Base-by-base conservation (phyloP, 495 filamentous ascomycete genomes). In the Neurospora tetrasperma region DNA sequence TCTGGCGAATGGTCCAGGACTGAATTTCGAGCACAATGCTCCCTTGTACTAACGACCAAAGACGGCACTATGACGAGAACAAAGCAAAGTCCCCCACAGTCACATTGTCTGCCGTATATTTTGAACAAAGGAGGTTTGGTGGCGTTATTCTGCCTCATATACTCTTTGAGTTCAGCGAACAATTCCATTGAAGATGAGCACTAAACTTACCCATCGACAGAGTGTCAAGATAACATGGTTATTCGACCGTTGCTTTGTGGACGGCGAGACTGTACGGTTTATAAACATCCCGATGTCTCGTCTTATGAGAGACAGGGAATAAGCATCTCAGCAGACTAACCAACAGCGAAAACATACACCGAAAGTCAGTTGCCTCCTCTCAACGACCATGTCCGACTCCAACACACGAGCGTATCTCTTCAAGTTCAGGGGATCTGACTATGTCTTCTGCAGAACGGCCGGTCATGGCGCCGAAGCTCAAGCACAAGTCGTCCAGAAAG, bases 401-500 rank as follows among this genome's bases (percentile, higher is more conserved):
- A 35, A 18, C 27, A 66, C 54, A 7, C 54, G 54, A 66, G 54
- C 54, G 2, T 66, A 66, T 66, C 54, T 66, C 54, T 66, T 66
- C 54, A 66, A 66, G 27, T 66, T 31, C 54, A 66, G 23, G 4
- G 54, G 54, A 35, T 66, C 54, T 38, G 54, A 66, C 54, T 66
- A 35, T 66, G 54, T 66, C 54, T 66, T 66, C 14, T 66, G 54
- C 54, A 66, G 27, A 66, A 66, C 14, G 27, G 54, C 54, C 54
- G 54, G 54, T 14, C 54, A 66, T 31, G 54, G 54, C 27, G 27
- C 54, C 14, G 54, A 66, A 66, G 5, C 12, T 12, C 54, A 66
- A 38, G 54, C 54, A 16, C 54, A 66, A 66, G 14, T 74, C 2
- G 70, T 74, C 46, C 20, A 46, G 41, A 70, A 74, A 27, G 11